Conservation (phyloP, 2,329 filamentous ascomycete genomes). For the Mollisia scopiformis region DNA sequence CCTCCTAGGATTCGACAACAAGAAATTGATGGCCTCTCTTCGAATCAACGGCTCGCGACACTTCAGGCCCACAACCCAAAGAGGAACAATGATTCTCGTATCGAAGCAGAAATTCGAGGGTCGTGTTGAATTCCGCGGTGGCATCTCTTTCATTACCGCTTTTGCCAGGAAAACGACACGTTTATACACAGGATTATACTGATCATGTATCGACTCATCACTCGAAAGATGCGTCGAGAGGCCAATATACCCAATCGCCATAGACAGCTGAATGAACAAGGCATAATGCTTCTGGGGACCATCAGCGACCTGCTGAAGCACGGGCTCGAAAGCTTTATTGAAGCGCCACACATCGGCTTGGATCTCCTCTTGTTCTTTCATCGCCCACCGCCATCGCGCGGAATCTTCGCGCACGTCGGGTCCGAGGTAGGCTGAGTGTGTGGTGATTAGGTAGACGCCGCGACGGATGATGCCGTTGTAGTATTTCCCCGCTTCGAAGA, state of each 20-base stretch:
- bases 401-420: slow-evolving; percentile 13
- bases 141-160: slow-evolving; percentile 17
- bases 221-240: slow-evolving; percentile 12
- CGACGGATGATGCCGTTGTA: slow-evolving; percentile 23
- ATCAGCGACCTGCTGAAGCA: slow-evolving; percentile 6
- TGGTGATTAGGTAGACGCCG: slow-evolving; percentile 22
- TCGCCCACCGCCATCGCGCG: slow-evolving; percentile 20
- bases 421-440: slow-evolving; percentile 14
- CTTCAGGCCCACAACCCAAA: slow-evolving; percentile 64
- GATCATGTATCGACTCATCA: slow-evolving; percentile 24
- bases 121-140: slow-evolving; percentile 7
- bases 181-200: slow-evolving; percentile 20
- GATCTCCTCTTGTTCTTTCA: slow-evolving; percentile 20
- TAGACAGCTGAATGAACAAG: slow-evolving; percentile 16
- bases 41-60: slow-evolving; percentile 30
- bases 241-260: slow-evolving; percentile 19
- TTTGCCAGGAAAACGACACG: slow-evolving; percentile 18
- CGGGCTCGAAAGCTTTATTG: slow-evolving; percentile 17
- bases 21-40: slow-evolving; percentile 30
- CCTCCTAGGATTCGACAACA: slow-evolving; percentile 29
- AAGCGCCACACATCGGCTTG: slow-evolving; percentile 21
- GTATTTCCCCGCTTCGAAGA: slow-evolving; percentile 22
- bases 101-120: slow-evolving; percentile 57
- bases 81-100: slow-evolving; percentile 63
- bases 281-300: slow-evolving; percentile 19